Evolutionary conservation across 352 stramenopile genomes (phyloP).

Genomic region (Phytophthora citricola): DNA sequence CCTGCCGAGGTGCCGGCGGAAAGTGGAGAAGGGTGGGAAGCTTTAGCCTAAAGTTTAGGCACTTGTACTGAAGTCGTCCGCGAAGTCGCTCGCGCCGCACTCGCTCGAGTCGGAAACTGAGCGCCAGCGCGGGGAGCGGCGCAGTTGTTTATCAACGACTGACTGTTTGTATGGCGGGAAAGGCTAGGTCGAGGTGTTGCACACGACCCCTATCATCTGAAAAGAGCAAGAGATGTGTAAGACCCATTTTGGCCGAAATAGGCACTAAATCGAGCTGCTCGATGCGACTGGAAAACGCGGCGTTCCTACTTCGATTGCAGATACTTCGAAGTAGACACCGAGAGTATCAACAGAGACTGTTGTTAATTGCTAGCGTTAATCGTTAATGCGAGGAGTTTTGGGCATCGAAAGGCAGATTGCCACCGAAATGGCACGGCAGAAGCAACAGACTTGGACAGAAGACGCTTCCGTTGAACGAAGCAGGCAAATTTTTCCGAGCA

Average conservation of each 20-base stretch:
- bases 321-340: too few species aligned
- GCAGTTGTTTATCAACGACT: constrained; percentile 11
- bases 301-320: neutral
- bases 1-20: constrained; percentile 11
- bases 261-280: neutral
- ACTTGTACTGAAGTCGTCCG: neutral
- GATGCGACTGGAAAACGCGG: constrained; percentile 2
- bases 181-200: constrained; percentile 24
- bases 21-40: constrained; percentile 6
- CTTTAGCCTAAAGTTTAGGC: neutral
- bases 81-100: constrained; percentile 23
- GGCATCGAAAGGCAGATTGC: neutral
- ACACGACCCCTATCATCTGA: constrained; percentile 21
- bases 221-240: constrained; percentile 30
- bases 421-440: constrained; percentile 1
- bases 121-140: constrained; percentile 24
- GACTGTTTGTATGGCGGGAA: constrained; percentile 24
- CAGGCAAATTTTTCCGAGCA: constrained; percentile 2
- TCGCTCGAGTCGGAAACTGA: constrained; percentile 46
- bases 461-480: neutral
- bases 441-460: constrained; percentile 1
- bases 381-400: neutral
- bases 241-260: constrained; percentile 18
- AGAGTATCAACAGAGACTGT: too few species aligned
- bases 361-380: too few species aligned